Conservation (phyloP, 2,329 filamentous ascomycete genomes). For the Macrophomina tecta region DNA sequence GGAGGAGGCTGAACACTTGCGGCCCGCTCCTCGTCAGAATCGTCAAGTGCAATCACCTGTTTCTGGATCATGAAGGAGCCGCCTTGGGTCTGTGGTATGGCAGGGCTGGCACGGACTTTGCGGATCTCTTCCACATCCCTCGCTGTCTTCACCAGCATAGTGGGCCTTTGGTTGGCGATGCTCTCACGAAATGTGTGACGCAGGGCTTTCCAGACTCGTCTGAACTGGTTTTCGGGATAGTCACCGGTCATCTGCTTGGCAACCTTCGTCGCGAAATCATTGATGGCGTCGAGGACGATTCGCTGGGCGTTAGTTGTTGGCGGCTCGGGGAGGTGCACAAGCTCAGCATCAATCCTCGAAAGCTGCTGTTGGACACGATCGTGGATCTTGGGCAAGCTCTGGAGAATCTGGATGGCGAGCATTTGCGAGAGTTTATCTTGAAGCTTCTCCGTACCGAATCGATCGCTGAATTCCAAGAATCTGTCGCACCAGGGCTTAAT, state of each 20-base stretch:
- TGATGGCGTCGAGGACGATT: slow-evolving; percentile 66
- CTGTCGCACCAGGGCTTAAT: slow-evolving; percentile 53
- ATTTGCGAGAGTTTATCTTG: slow-evolving; percentile 56
- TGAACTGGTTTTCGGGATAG: slow-evolving; percentile 46
- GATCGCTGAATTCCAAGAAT: slow-evolving; percentile 47
- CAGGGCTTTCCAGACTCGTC: slow-evolving; percentile 51
- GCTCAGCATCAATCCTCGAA: slow-evolving; percentile 58
- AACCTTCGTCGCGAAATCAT: slow-evolving; percentile 61
- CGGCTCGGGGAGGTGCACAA: slow-evolving; percentile 69
- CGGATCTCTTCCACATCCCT: neutral
- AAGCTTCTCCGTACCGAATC: slow-evolving; percentile 61
- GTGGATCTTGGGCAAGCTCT: slow-evolving; percentile 51
- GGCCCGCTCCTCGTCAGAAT: slow-evolving; percentile 30
- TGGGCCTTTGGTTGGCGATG: slow-evolving; percentile 40
- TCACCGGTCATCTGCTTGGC: slow-evolving; percentile 61
- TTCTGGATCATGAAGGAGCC: neutral
- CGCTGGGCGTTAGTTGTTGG: slow-evolving; percentile 69
- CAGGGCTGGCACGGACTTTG: neutral
- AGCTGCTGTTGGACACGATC: slow-evolving; percentile 56
- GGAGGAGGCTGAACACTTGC: neutral
- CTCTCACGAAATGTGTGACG: slow-evolving; percentile 59
- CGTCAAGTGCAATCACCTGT: slow-evolving; percentile 33
- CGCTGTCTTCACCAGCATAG: slow-evolving; percentile 28
- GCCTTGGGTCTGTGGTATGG: neutral
- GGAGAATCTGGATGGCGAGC: slow-evolving; percentile 54